Evolutionary conservation across 2,329 filamentous ascomycete genomes (phyloP), one percentile per base, ranked within the genome.

Genomic region (Dothistroma pini): DNA sequence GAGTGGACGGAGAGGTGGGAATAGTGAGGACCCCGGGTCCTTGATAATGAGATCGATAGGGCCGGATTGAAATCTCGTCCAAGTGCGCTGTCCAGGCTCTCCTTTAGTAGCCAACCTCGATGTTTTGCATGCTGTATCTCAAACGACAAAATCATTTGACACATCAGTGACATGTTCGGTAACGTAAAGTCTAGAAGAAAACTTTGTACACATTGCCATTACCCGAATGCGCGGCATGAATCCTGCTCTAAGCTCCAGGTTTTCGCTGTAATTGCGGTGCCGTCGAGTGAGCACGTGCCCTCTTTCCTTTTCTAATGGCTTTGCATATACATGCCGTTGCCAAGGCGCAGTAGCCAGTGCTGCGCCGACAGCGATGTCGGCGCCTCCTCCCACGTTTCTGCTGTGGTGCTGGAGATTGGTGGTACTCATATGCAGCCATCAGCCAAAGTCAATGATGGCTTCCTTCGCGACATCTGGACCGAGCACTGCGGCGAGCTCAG

Each of bases 401-500:
- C 41, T 44, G 41, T n/a, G 14, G 41, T 44, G 41, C 41, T 44
- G 9, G 41, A 44, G 41, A 44, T 19, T 44, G 41, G 41, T 44
- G 41, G 16, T 5, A 44, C 4, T 29, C 25, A 29, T 29, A 29
- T 29, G 25, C 25, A 29, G 14, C 19, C 21, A 51, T 58, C 56
- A 63, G 4, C 71, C 66, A 55, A 89, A 82, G 68, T 88, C 83
- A 14, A 91, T 74, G 48, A 86, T 83, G 19, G 89, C 76, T 56
- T 81, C 76, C 21, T 74, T 75, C 50, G 85, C 78, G 54, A 88
- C 71, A 49, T 87, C 84, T 1, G 82, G 78, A 0, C 89, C 89
- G 50, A 91, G 74, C 11, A 84, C 83, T 3, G 88, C 87, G 3
- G 86, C 83, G 55, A 91, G 72, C 64, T 91, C 88, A 1, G 85